phyloP scores from a whole-genome alignment of 2,329 filamentous ascomycete species.

The Aspergillus persii region DNA sequence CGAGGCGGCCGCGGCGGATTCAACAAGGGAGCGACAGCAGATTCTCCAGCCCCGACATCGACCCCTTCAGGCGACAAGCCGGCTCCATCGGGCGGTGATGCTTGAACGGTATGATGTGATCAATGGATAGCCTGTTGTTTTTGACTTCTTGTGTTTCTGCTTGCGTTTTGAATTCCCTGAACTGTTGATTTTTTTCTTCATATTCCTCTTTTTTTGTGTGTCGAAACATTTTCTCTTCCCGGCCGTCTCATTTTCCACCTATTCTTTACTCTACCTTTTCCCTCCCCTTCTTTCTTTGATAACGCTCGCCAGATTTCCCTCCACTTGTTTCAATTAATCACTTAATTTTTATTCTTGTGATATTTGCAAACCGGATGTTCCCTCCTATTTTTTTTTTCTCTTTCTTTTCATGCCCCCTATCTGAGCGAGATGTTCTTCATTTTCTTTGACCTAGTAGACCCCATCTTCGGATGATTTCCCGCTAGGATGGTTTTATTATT shows the following conservation, averaged over 20 bases:
- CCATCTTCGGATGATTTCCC: neutral
- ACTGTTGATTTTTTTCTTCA: constrained; percentile 8
- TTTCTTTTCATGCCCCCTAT: constrained; percentile 14
- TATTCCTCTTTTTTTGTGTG: constrained; percentile 10
- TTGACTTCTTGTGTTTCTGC: neutral
- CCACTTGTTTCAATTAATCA: constrained; percentile 19
- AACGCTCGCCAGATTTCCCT: constrained; percentile 11
- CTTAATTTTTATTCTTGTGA: constrained; percentile 30
- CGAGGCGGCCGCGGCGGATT: constrained; percentile 58
- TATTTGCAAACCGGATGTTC: constrained; percentile 18
- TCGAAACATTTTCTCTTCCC: constrained; percentile 7
- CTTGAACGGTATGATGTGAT: constrained; percentile 22
- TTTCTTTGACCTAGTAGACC: constrained; percentile 17
- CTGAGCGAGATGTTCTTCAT: constrained; percentile 22
- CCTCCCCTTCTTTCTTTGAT: constrained; percentile 3
- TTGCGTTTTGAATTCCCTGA: constrained; percentile 6
- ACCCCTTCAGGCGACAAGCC: constrained; percentile 37
- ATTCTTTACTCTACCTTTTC: constrained; percentile 15
- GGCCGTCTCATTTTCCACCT: constrained; percentile 11
- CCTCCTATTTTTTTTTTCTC: constrained; percentile 15
- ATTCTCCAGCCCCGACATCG: constrained; percentile 29
- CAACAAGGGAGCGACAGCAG: constrained; percentile 56
- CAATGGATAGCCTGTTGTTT: constrained; percentile 3
- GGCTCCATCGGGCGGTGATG: constrained; percentile 31
- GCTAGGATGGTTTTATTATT: constrained; percentile 2